Evolutionary conservation across 2,329 filamentous ascomycete genomes (phyloP).

Genomic region (Fusarium mangiferae): DNA sequence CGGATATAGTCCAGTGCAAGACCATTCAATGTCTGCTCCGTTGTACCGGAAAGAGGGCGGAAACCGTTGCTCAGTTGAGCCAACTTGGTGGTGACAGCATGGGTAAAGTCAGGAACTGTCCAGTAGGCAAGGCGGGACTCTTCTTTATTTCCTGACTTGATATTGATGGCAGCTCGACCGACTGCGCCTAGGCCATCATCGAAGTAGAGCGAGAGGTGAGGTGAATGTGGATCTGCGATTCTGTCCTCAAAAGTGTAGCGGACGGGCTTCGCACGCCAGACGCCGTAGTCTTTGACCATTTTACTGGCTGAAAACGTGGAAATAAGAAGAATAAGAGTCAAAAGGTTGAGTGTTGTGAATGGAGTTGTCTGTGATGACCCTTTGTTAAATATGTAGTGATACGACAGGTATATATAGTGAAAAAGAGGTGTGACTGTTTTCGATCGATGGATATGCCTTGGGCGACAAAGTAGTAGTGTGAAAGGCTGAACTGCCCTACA

Average conservation of each 20-base stretch:
- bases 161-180: neutral
- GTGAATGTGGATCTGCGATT: neutral
- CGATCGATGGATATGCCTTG: neutral
- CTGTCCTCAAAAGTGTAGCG: neutral
- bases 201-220: neutral
- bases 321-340: neutral
- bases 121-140: neutral
- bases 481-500: neutral
- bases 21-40: neutral
- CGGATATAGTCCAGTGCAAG: neutral
- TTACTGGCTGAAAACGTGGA: neutral
- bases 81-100: neutral
- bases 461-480: neutral
- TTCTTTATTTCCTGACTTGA: neutral
- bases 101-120: neutral
- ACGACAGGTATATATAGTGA: neutral
- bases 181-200: neutral
- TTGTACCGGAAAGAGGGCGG: neutral
- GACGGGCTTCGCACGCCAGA: neutral
- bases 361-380: neutral
- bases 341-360: neutral
- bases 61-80: neutral
- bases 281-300: neutral
- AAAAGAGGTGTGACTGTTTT: neutral
- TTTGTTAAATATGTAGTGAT: neutral